A percentile compares a stretch with the other conserved stretches of the same genome.
phyloP scores from a whole-genome alignment of 345 rosid genomes.

The Combretum micranthum region DNA sequence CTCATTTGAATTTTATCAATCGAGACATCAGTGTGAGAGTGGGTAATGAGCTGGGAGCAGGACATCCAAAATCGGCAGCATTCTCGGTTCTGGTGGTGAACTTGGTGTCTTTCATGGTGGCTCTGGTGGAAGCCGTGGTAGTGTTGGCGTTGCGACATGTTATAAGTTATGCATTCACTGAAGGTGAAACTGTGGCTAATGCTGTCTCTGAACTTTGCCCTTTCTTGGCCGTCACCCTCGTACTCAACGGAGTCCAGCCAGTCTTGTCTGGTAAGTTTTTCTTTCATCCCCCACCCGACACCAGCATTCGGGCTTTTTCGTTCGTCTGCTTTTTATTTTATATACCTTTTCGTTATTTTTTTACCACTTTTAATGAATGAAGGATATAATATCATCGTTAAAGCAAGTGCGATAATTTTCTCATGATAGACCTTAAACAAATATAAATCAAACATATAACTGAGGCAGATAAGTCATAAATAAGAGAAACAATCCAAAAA shows the following conservation, averaged over 20 bases:
- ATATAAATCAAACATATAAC: too few species aligned
- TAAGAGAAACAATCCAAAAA: too few species aligned
- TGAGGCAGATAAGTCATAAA: too few species aligned
- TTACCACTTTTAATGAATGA: too few species aligned
- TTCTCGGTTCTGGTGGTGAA: constrained; percentile 28
- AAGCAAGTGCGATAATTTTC: too few species aligned
- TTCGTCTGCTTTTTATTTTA: too few species aligned
- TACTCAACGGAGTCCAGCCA: constrained; percentile 37
- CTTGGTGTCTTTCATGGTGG: constrained; percentile 18
- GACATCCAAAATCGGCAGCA: constrained; percentile 32
- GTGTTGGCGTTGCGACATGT: constrained; percentile 28
- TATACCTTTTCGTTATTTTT: too few species aligned
- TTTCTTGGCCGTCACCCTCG: constrained; percentile 24
- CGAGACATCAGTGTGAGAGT: constrained; percentile 30
- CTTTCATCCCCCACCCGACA: too few species aligned
- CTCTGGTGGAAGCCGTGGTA: constrained; percentile 18
- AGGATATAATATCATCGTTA: too few species aligned
- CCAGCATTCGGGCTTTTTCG: too few species aligned
- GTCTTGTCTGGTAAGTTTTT: constrained; percentile 28
- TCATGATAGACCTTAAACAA: too few species aligned
- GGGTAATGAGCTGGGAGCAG: constrained; percentile 38
- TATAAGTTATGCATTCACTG: constrained; percentile 39
- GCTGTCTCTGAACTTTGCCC: constrained; percentile 39
- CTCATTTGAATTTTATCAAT: background rate
- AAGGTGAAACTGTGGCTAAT: constrained; percentile 24